phyloP scores from a whole-genome alignment of 2,329 filamentous ascomycete species.

The Domatiomyces globalis region DNA sequence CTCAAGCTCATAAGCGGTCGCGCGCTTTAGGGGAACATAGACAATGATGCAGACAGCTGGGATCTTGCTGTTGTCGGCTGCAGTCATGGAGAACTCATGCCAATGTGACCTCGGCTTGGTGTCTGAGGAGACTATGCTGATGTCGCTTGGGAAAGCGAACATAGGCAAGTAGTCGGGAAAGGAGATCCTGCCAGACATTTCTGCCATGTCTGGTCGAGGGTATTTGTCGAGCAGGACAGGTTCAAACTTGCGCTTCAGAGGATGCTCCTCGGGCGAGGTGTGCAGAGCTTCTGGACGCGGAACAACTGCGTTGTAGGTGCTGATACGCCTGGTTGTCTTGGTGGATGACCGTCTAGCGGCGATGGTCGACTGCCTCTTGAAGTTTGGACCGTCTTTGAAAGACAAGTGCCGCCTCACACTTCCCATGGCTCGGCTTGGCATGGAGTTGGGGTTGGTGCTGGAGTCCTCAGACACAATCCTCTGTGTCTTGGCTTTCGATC shows the following conservation, averaged over 20 bases:
- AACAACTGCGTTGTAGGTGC: conserved; percentile 97
- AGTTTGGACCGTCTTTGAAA: conserved; percentile 86
- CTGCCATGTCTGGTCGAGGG: conserved; percentile 65
- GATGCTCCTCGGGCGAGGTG: conserved; percentile 84
- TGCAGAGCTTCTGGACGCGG: conserved; percentile 84
- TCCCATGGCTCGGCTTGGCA: conserved; percentile 51
- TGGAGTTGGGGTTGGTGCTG: conserved; percentile 24
- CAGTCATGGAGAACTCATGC: conserved; percentile 98
- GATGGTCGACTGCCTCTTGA: conserved; percentile 69
- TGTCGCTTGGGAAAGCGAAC: conserved; percentile 98
- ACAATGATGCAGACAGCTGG: conserved; percentile 85
- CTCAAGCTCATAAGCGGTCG: conserved; percentile 62
- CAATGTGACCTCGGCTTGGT: conserved; percentile 89
- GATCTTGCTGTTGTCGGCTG: conserved; percentile 76
- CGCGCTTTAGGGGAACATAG: conserved; percentile 74
- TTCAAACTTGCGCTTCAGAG: conserved; percentile 83
- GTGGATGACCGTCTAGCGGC: conserved; percentile 54
- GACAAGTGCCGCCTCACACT: conserved; percentile 88
- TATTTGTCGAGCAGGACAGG: conserved; percentile 93
- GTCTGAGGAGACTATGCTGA: conserved; percentile 90
- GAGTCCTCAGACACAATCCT: conserved; percentile 65
- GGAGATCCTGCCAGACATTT: conserved; percentile 61
- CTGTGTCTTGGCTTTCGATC: conserved; percentile 66
- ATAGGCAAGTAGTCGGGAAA: conserved; percentile 98
- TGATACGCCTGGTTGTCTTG: conserved; percentile 74